Percentiles rank a stretch among this genome's conserved stretches.
Evolutionary conservation across 441 rosid species (phyloP).

Genomic region (Macaranga tanarius): DNA sequence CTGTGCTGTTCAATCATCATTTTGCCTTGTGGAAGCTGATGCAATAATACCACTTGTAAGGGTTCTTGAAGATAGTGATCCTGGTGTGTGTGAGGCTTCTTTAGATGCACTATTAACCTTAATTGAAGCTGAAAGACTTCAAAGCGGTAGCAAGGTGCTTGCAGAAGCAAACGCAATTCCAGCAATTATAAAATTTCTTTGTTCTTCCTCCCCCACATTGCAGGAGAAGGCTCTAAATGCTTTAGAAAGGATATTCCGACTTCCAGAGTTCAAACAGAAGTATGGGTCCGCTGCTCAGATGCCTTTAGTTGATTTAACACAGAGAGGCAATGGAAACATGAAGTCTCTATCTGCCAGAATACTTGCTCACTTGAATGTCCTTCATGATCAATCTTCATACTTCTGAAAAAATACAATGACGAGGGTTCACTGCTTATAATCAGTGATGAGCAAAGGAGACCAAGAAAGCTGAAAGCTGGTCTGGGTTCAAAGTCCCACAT

Average conservation of each 20-base stretch:
- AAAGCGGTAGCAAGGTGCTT: constrained; percentile 57
- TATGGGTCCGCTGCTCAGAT: constrained; percentile 57
- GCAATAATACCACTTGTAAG: constrained; percentile 52
- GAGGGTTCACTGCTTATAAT: constrained; percentile 9
- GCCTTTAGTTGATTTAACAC: constrained; percentile 61
- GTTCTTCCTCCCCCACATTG: constrained; percentile 45
- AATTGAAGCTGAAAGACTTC: constrained; percentile 51
- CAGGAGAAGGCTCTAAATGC: constrained; percentile 58
- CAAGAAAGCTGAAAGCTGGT: not conserved
- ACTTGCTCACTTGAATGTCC: constrained; percentile 65
- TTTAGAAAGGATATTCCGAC: constrained; percentile 59
- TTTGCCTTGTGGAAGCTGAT: constrained; percentile 64
- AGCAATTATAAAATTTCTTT: constrained; percentile 44
- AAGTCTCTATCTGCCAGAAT: constrained; percentile 61
- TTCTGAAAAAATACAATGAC: constrained; percentile 34
- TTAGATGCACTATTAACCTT: constrained; percentile 59
- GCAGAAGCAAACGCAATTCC: constrained; percentile 54
- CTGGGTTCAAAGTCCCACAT: not conserved
- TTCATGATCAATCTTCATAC: constrained; percentile 61
- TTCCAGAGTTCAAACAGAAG: constrained; percentile 53
- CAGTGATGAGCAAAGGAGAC: not conserved
- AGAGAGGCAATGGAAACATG: constrained; percentile 49
- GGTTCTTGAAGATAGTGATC: constrained; percentile 48
- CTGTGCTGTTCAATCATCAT: constrained; percentile 52
- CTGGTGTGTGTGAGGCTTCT: constrained; percentile 50